Base-by-base conservation (phyloP, 352 stramenopile genomes). In the Phytophthora crassamura region DNA sequence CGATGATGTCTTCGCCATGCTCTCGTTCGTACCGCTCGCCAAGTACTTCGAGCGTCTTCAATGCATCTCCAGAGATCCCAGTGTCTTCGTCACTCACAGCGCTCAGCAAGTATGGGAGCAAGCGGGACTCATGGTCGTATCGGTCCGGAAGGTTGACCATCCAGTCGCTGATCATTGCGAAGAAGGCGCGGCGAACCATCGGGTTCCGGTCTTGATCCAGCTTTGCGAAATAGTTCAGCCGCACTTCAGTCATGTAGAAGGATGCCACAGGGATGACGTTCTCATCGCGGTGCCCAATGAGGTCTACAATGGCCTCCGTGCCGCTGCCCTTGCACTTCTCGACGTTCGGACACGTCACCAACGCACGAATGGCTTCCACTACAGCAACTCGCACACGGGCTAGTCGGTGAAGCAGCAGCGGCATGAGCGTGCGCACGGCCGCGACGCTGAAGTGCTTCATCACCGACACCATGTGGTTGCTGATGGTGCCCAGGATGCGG, bases 381-480 rank as follows among this genome's bases (percentile, higher is more conserved):
- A 81, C 86, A 20, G 89, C 88, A 22, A 97, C 40, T n/a, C 94
- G 83, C 1, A 98, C 94, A 35, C 88, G 84, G 11, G 92, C 81
- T 36, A 97, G 87, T n/a, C 94, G 85, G 57, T 98, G 93, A 46
- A 91, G 57, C 18, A 98, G 82, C 49, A 96, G 74, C 28, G 95
- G 80, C n/a, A 86, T 61, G 42, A 78, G 43, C 7, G 82, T 80
- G 34, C 96, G 82, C 36, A 95, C 91, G 11, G 98, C 63, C 42
- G 86, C 97, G 15, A 96, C 83, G 10, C 88, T 94, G 62, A 98
- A 98, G 60, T 97, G 92, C 78, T 98, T 98, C 75, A 98, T 94
- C 30, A 96, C 94, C 39, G 87, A 85, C 42, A 97, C 81, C 78
- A 96, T 96, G 63, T 91, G 69, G 48, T 82, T 74, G 59, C 75